Evolutionary conservation across 352 stramenopile genomes (phyloP), one percentile per base, ranked within the genome.

Genomic region (Peronospora belbahrii): DNA sequence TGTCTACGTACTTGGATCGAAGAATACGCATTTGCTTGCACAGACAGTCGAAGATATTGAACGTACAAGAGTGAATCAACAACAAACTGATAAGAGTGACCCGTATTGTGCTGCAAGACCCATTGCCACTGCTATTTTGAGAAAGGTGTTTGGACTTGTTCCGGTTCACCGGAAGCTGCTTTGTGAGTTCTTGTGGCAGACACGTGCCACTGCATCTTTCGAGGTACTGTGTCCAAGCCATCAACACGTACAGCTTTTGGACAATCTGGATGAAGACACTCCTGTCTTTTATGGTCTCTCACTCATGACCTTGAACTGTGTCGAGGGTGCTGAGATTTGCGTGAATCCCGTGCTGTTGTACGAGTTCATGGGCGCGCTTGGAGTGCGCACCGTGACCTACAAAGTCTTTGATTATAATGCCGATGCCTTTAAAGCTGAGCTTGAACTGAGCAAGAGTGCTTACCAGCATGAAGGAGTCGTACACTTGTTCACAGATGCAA

Each of bases 281-380:
- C 80, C 77, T 3, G 73, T 91, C n/a, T 85, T 91, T 40, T 91
- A 88, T 49, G 76, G 76, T 0, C 55, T 86, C 3, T 86, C 77
- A 13, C 37, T 91, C 22, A 77, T 82, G 52, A 58, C 63, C 18
- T 53, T 67, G 2, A 36, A 69, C 14, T 31, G 56, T 25, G 33
- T 56, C 2, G 44, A 46, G 10, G 74, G 67, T 11, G 58, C 67
- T 2, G 75, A 91, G 45, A 76, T 91, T 35, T 88, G 76, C 42
- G 65, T 88, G 37, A 91, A 86, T 51, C 80, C 80, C 0, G 59
- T 91, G 54, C 51, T 91, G n/a, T 52, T 67, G 25, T 83, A 79
- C 48, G 67, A 76, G 23, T 54, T 86, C 17, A 68, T 86, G 62
- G 56, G 50, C 4, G 38, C 45, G 3, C 43, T 86, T 6, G 74